Conservation (phyloP, 345 rosid genomes). For the Cardamine chenopodiifolia region DNA sequence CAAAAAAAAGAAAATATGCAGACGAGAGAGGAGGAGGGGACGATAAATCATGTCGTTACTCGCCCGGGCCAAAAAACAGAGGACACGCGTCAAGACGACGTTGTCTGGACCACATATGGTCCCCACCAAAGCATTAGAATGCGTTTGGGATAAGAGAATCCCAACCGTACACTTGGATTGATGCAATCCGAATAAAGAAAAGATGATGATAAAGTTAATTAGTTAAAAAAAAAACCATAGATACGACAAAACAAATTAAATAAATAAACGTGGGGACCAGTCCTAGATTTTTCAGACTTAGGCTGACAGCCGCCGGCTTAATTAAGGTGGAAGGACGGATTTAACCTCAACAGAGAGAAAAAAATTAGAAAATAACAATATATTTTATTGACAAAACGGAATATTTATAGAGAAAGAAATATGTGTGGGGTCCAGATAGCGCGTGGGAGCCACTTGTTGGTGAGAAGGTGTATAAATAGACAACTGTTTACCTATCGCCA, state of each 20-base stretch:
- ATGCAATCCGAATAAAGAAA: constrained; percentile 29
- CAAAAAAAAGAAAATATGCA: background rate
- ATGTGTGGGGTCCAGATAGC: constrained; percentile 28
- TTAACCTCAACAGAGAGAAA: constrained; percentile 31
- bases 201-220: background rate
- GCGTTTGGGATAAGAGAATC: constrained; percentile 51
- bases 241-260: constrained; percentile 31
- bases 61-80: constrained; percentile 46
- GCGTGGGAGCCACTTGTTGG: constrained; percentile 43
- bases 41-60: constrained; percentile 55
- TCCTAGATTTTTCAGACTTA: constrained; percentile 59
- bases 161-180: constrained; percentile 54
- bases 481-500: constrained; percentile 46
- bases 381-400: background rate
- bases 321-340: constrained; percentile 38
- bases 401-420: background rate
- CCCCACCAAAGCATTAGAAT: constrained; percentile 49
- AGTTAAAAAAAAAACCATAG: background rate
- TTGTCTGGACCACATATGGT: constrained; percentile 60
- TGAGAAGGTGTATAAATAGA: constrained; percentile 43
- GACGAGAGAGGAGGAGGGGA: constrained; percentile 39
- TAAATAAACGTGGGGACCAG: constrained; percentile 48
- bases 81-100: constrained; percentile 52
- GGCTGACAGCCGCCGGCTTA: constrained; percentile 92
- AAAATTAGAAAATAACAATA: background rate